These are phyloP conservation scores for Mariannaea sp. DNA, from an alignment of 2,329 filamentous ascomycete genomes.

Conservation along the genomic window DNA sequence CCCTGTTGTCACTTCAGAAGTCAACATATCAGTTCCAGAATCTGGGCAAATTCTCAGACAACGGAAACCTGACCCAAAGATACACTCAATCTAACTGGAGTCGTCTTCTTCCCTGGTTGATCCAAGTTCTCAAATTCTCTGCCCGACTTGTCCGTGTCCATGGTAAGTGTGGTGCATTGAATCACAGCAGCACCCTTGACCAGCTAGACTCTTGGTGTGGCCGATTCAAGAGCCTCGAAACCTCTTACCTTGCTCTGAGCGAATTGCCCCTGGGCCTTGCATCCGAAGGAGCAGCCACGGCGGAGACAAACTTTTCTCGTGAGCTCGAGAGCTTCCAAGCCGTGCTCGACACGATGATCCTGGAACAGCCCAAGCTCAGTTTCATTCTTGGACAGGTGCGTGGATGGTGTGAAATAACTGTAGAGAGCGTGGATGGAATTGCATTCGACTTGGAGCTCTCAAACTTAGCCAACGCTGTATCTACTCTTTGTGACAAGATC, in stretches of 20 bases:
- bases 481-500: slow-evolving; percentile 72
- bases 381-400: slow-evolving; percentile 70
- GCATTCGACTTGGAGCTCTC: slow-evolving; percentile 37
- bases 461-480: slow-evolving; percentile 61
- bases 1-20: slow-evolving; percentile 47
- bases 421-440: slow-evolving; percentile 19
- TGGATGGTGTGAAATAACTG: slow-evolving; percentile 60
- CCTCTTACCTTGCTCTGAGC: slow-evolving; percentile 49
- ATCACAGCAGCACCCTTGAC: slow-evolving; percentile 51
- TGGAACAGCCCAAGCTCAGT: slow-evolving; percentile 58
- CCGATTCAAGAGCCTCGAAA: slow-evolving; percentile 51
- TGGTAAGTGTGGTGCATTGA: slow-evolving; percentile 62
- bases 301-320: slow-evolving; percentile 43
- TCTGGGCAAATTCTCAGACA: slow-evolving; percentile 40
- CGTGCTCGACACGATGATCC: slow-evolving; percentile 48
- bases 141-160: slow-evolving; percentile 68
- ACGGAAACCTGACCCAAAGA: slow-evolving; percentile 30
- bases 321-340: slow-evolving; percentile 46
- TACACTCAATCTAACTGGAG: slow-evolving; percentile 31
- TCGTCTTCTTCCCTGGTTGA: slow-evolving; percentile 61
- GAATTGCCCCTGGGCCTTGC: slow-evolving; percentile 58
- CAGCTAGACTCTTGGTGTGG: slow-evolving; percentile 57
- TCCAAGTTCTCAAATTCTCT: slow-evolving; percentile 68
- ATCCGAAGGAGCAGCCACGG: slow-evolving; percentile 43
- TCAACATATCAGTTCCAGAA: slow-evolving; percentile 44